Evolutionary conservation across 257 asterid genomes (phyloP).

Genomic region (Fraxinus quadrangulata): DNA sequence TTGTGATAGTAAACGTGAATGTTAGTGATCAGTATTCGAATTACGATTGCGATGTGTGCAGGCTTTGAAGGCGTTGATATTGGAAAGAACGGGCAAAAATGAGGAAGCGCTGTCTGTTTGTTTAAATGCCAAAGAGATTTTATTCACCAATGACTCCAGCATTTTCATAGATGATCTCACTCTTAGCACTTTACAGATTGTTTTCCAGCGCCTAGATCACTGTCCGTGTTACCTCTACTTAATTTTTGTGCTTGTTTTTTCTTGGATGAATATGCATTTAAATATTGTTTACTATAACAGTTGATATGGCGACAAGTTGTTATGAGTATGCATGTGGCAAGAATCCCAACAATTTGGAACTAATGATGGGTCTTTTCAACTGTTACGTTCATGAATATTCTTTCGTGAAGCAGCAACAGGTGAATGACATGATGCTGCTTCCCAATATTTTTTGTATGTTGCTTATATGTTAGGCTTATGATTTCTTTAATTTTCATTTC

Average conservation of each 20-base stretch:
- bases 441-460: constrained; percentile 4
- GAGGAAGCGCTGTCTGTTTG: constrained; percentile 85
- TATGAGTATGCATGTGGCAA: constrained; percentile 83
- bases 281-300: constrained; percentile 42
- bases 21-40: neutral
- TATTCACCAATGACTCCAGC: constrained; percentile 55
- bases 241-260: neutral
- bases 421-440: constrained; percentile 33
- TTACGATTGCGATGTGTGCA: constrained; percentile 33
- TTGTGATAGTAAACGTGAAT: neutral
- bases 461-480: neutral
- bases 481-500: neutral
- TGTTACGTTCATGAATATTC: constrained; percentile 93
- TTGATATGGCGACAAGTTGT: constrained; percentile 94
- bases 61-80: constrained; percentile 85
- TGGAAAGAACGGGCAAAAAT: constrained; percentile 83
- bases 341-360: constrained; percentile 77
- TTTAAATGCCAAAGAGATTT: constrained; percentile 72
- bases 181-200: constrained; percentile 91
- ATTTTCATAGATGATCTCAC: constrained; percentile 83
- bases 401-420: constrained; percentile 99
- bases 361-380: constrained; percentile 90
- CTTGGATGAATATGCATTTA: constrained; percentile 6
- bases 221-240: constrained; percentile 44
- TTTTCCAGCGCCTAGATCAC: constrained; percentile 88